Base-by-base conservation (phyloP, 257 asterid species). In the Haberlea rhodopensis region DNA sequence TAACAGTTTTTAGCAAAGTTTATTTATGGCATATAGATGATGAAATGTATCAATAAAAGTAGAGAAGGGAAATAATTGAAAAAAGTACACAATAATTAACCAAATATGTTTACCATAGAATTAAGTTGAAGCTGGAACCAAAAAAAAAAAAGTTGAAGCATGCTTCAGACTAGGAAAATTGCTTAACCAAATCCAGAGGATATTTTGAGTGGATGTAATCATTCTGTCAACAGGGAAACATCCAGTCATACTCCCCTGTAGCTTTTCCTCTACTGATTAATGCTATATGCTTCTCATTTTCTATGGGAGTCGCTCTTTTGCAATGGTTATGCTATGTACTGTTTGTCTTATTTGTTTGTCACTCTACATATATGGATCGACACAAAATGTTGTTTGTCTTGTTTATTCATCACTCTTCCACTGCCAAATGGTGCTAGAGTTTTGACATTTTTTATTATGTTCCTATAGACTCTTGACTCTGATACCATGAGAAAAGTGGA, bases 21-120 rank as follows among this genome's bases (percentile, higher is more conserved):
- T n/a, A n/a, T n/a, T n/a, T n/a, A 48, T 57, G 28, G 27, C 58
- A 53, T 52, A 19, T 40, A 53, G 53, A 57, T 53, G 60, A 62
- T 46, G 52, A 73, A 69, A 51, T 27, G 49, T 37, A 37, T 37
- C n/a, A 2, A 1, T 37, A 37, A 37, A 37, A 37, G 46, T 37
- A 11, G 46, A 37, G 46, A 37, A 37, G 46, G 46, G 2, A 37
- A 2, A 9, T 37, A 37, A 10, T 1, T 10, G 46, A 3, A 37
- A 29, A 10, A 37, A 34, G 13, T 10, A 37, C n/a, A 11, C 34
- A 16, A 37, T n/a, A 37, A 37, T 37, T 37, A 37, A 11, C n/a
- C 46, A 9, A 37, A 37, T 37, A 37, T 37, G 46, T 37, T 34
- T 37, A 37, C 16, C 46, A 4, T 0, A 11, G 1, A 37, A 37